Evolutionary conservation across 306 rosid species (phyloP).

Genomic region (Echinosophora koreensis): DNA sequence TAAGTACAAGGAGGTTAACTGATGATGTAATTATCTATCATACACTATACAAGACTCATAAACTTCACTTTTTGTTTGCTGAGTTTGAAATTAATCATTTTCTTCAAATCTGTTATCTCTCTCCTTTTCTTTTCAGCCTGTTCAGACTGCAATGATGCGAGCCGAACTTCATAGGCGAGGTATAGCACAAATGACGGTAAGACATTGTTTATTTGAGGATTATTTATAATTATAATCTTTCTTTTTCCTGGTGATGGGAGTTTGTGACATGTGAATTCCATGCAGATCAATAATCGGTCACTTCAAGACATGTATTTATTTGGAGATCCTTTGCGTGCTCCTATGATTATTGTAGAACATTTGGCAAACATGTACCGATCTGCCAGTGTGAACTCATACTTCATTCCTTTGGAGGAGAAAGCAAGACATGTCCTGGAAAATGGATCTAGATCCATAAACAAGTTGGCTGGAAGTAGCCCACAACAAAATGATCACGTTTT

Average conservation of each 20-base stretch:
- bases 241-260: conserved; percentile 26
- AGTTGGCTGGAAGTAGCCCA: conserved; percentile 48
- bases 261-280: conserved; percentile 38
- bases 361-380: conserved; percentile 63
- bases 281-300: conserved; percentile 86
- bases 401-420: conserved; percentile 59
- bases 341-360: conserved; percentile 80
- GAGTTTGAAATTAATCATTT: conserved; percentile 24
- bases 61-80: neutral
- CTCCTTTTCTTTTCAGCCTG: conserved; percentile 64
- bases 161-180: conserved; percentile 93
- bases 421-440: conserved; percentile 48
- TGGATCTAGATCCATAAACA: conserved; percentile 57
- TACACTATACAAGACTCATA: neutral
- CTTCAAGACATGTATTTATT: conserved; percentile 88
- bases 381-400: conserved; percentile 66
- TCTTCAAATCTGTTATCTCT: conserved; percentile 12
- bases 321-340: conserved; percentile 75
- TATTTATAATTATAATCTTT: conserved; percentile 35
- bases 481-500: conserved; percentile 62
- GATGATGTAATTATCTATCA: conserved; percentile 73
- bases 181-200: conserved; percentile 88
- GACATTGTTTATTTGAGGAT: conserved; percentile 37
- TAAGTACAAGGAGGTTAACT: conserved; percentile 61
- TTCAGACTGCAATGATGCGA: conserved; percentile 73